Percentiles rank a stretch among this genome's conserved stretches.
phyloP scores from a whole-genome alignment of 306 rosid genomes.

The Rosa persica region DNA sequence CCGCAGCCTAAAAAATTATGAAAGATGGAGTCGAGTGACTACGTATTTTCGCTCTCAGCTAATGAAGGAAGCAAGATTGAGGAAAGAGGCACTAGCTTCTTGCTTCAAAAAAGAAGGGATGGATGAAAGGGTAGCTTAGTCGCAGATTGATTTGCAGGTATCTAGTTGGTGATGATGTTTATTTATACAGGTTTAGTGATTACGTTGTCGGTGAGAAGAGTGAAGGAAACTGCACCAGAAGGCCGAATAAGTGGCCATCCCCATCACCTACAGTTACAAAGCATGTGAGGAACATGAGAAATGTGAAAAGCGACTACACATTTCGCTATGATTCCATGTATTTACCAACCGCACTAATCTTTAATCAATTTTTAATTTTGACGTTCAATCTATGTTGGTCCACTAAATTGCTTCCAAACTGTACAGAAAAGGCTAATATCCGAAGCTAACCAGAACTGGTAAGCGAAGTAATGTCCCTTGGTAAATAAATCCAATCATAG shows the following conservation, averaged over 20 bases:
- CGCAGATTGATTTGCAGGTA: background rate
- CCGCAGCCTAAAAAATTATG: background rate
- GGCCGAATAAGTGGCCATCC: background rate
- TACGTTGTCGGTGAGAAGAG: background rate
- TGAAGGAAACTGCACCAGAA: background rate
- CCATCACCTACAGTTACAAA: background rate
- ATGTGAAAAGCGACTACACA: background rate
- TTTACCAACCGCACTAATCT: background rate
- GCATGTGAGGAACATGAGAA: slow-evolving; percentile 11
- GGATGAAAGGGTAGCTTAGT: background rate
- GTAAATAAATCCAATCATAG: background rate
- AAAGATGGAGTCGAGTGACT: background rate
- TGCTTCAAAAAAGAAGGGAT: background rate
- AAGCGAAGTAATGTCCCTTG: too few relatives aligned
- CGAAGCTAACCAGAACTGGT: too few relatives aligned
- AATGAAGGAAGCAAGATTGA: background rate
- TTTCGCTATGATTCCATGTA: background rate
- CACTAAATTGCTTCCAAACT: background rate
- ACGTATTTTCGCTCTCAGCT: background rate
- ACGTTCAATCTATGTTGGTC: background rate
- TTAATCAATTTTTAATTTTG: background rate
- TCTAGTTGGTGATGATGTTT: background rate
- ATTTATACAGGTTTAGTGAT: background rate
- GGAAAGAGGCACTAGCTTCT: background rate
- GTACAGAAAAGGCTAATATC: too few relatives aligned